Conservation (phyloP, 2,329 filamentous ascomycete genomes). For the Ceratocystis cubensis region DNA sequence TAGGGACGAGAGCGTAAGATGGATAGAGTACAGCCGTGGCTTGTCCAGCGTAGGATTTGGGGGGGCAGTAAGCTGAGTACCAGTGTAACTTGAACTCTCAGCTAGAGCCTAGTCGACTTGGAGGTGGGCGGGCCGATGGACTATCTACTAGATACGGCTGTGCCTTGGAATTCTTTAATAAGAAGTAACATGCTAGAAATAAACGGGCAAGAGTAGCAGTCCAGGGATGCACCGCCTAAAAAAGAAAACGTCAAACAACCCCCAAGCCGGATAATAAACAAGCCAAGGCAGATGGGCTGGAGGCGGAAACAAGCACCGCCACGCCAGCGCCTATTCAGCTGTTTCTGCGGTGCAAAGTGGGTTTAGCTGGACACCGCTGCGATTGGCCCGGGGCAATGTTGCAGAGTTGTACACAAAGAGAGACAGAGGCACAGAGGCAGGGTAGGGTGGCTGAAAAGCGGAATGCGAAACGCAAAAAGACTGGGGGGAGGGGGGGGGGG, state of each 20-base stretch:
- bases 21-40: too few relatives aligned
- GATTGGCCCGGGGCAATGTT: not conserved
- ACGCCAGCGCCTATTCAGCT: not conserved
- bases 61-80: too few relatives aligned
- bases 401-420: not conserved
- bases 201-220: not conserved
- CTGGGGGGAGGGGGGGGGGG: not conserved
- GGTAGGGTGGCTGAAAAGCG: not conserved
- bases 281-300: too few relatives aligned
- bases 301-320: not conserved
- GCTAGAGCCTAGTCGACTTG: not conserved
- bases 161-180: not conserved
- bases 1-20: too few relatives aligned
- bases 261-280: not conserved
- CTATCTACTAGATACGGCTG: not conserved
- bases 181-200: constrained; percentile 3
- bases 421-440: not conserved
- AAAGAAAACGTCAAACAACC: not conserved
- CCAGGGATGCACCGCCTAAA: not conserved
- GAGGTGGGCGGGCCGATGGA: not conserved
- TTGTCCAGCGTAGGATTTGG: too few relatives aligned
- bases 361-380: not conserved
- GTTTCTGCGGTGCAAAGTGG: constrained; percentile 4
- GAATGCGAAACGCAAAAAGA: not conserved
- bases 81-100: too few relatives aligned